Conservation (phyloP, 208 protist genomes). For the Crithidia expoeki region DNA sequence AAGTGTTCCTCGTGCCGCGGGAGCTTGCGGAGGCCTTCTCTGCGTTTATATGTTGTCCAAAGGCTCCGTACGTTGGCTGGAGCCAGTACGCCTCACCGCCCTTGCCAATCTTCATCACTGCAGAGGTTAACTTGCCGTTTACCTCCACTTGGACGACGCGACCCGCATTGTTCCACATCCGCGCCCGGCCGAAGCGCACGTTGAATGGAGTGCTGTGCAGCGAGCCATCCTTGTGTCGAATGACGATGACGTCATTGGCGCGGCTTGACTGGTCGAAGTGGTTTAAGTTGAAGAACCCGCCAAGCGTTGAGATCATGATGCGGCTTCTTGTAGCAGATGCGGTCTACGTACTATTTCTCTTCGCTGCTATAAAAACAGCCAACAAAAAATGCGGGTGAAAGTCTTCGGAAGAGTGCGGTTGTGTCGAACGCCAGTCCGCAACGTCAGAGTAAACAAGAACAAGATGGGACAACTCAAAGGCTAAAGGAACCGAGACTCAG, state of each 20-base stretch:
- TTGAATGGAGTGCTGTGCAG: constrained; percentile 96
- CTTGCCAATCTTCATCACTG: constrained; percentile 96
- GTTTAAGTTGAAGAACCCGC: constrained; percentile 77
- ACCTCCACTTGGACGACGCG: constrained; percentile 95
- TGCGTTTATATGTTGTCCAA: not conserved
- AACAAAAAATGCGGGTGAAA: too few species aligned
- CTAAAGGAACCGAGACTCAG: too few species aligned
- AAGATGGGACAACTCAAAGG: too few species aligned
- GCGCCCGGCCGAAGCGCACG: constrained; percentile 96
- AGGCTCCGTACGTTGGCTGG: constrained; percentile 50
- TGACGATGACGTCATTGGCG: constrained; percentile 97
- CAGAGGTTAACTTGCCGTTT: constrained; percentile 86
- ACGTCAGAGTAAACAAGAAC: too few species aligned
- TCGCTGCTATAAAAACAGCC: too few species aligned
- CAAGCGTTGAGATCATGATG: constrained; percentile 81
- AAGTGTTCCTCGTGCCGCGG: not conserved
- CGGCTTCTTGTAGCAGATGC: not conserved
- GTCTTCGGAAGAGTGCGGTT: too few species aligned
- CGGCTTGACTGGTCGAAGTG: constrained; percentile 88
- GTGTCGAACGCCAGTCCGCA: too few species aligned
- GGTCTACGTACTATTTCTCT: too few species aligned
- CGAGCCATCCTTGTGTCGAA: constrained; percentile 94
- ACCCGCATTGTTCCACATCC: constrained; percentile 89
- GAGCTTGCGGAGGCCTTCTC: not conserved
- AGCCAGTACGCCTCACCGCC: constrained; percentile 96